Conservation (phyloP, 345 rosid species). For the Salix exigua region DNA sequence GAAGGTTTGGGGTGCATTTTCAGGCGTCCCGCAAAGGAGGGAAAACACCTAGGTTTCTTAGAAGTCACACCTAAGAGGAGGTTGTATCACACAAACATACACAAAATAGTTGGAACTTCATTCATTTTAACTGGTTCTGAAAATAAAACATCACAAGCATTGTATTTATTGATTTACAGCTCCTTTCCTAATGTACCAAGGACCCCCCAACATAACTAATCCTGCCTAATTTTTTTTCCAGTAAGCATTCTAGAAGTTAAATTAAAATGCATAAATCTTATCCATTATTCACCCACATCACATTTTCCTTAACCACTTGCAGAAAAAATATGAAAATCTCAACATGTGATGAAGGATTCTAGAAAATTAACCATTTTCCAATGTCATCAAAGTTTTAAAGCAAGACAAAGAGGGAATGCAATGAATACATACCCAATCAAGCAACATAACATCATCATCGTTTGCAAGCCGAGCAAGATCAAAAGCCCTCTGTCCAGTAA, state of each 20-base stretch:
- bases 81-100: not conserved
- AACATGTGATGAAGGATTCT: not conserved
- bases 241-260: not conserved
- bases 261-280: not conserved
- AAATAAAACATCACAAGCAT: not conserved
- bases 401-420: not conserved
- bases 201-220: not conserved
- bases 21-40: not conserved
- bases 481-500: constrained; percentile 89
- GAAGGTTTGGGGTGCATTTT: not conserved
- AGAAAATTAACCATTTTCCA: not conserved
- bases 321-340: not conserved
- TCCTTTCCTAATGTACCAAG: not conserved
- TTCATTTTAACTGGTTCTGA: not conserved
- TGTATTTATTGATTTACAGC: not conserved
- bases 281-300: not conserved
- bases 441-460: constrained; percentile 90
- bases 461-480: constrained; percentile 96
- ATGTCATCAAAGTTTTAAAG: not conserved
- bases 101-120: not conserved
- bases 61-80: not conserved
- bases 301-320: not conserved
- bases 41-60: not conserved
- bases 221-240: not conserved
- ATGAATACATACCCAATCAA: constrained; percentile 71